Evolutionary conservation across 495 filamentous ascomycete genomes (phyloP).

Genomic region (Gamarada debralockiae): DNA sequence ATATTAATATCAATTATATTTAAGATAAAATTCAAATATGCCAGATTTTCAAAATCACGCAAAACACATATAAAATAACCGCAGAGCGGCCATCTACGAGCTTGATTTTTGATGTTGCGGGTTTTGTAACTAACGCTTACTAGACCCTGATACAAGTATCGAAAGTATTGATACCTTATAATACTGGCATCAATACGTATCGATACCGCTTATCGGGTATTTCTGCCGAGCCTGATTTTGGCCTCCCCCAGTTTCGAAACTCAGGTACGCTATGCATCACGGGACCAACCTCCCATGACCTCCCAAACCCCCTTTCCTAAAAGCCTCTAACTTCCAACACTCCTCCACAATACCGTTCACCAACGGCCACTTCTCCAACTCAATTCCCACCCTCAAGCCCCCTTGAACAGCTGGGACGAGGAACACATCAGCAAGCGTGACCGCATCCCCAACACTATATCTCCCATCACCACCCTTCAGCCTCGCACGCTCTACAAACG

Average conservation of each 20-base stretch:
- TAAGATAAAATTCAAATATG: not conserved
- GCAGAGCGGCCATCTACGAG: no score
- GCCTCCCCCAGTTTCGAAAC: no score
- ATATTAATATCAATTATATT: not conserved
- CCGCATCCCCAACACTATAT: slow-evolving; percentile 1
- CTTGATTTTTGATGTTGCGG: no score
- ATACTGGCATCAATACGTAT: no score
- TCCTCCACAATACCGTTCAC: slow-evolving; percentile 1
- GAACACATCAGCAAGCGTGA: slow-evolving; percentile 7
- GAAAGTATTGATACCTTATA: no score
- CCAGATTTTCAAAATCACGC: not conserved
- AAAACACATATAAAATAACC: no score
- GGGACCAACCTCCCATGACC: slow-evolving; percentile 8
- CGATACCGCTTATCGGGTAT: no score
- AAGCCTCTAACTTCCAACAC: slow-evolving; percentile 10
- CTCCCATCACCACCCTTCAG: not conserved
- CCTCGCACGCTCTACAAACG: not conserved
- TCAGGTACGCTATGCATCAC: no score
- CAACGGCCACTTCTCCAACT: slow-evolving; percentile 2
- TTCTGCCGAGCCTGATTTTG: no score
- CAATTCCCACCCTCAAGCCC: slow-evolving; percentile 1
- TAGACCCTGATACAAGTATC: no score
- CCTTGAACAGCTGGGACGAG: slow-evolving; percentile 1
- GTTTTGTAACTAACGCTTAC: no score
- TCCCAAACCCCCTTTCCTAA: slow-evolving; percentile 7